Base-by-base conservation (phyloP, 148 eudicot species). In the Vaccinium myrtillus region DNA sequence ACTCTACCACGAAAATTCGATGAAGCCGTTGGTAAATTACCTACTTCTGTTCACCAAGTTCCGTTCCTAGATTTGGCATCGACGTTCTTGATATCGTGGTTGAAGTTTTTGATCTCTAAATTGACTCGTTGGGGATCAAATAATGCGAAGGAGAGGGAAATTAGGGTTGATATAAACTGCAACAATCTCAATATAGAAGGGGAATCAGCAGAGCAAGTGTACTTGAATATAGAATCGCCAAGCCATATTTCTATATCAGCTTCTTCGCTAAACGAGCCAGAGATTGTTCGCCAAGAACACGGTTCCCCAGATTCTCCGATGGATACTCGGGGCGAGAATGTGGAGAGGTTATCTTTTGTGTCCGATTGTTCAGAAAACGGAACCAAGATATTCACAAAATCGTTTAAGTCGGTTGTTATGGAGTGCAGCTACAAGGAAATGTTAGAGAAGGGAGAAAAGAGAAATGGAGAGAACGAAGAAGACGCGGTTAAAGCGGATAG, bases 61-160 rank as follows among this genome's bases (percentile, higher is more conserved):
- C 89, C 92, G 3, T 81, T 90, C 23, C 86, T 92, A 0, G 93
- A 90, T 75, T 81, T 88, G 86, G 80, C 49, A 0, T 65, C 88
- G 55, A 25, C 55, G 14, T 77, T 25, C 63, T 63, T 81, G 11
- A 86, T 90, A 15, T 82, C 89, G 32, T 89, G 89, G 91, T 73
- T 91, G 63, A 87, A 88, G 36, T 81, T 90, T 69, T 4, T 89
- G 23, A 71, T 88, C 18, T 82, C 85, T 5, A 46, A 32, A 15
- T 85, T 88, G 86, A 81, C 82, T 69, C 77, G 46, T 25, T 87
- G 90, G 88, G 87, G 89, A 73, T 75, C 79, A 32, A 82, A 89
- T 25, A 58, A 84, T 53, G 80, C 88, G 0, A 87, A 65, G 78
- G 95, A 93, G 87, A 93, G 91, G 88, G 98, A 93, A 53, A 93